Percentiles rank a stretch among this genome's conserved stretches.
Conservation (phyloP, 257 asterid genomes). For the Solanum medicagineum region DNA sequence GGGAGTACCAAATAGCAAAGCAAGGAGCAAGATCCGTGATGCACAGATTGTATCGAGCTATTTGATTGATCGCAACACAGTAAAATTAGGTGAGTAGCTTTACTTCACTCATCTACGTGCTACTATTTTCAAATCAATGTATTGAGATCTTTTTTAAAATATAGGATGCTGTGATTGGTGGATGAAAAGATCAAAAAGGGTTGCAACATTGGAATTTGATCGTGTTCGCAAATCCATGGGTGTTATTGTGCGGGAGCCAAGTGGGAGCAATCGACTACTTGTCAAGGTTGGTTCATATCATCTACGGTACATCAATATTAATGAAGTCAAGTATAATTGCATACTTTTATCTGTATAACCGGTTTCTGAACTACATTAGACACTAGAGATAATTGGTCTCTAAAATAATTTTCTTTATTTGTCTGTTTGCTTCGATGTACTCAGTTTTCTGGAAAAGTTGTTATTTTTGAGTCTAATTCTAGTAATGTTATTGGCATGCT, state of each 20-base stretch:
- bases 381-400: neutral
- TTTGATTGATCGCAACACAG: constrained; percentile 47
- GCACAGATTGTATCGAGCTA: constrained; percentile 38
- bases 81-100: constrained; percentile 33
- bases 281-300: constrained; percentile 49
- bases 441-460: neutral
- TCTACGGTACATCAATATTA: neutral
- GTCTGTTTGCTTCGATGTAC: neutral
- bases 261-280: constrained; percentile 63
- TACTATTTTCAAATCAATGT: neutral
- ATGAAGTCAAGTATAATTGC: neutral
- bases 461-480: neutral
- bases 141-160: neutral
- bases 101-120: neutral
- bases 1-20: constrained; percentile 55
- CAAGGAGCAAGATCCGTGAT: constrained; percentile 32
- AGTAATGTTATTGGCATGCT: neutral
- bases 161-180: constrained; percentile 55
- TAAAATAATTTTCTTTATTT: neutral
- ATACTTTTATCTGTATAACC: neutral
- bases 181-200: constrained; percentile 48
- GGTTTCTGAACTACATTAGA: neutral
- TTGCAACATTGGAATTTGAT: constrained; percentile 82
- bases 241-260: constrained; percentile 50
- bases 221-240: constrained; percentile 87